Conservation (phyloP, 2,329 filamentous ascomycete species). For the Colletotrichum sp. region DNA sequence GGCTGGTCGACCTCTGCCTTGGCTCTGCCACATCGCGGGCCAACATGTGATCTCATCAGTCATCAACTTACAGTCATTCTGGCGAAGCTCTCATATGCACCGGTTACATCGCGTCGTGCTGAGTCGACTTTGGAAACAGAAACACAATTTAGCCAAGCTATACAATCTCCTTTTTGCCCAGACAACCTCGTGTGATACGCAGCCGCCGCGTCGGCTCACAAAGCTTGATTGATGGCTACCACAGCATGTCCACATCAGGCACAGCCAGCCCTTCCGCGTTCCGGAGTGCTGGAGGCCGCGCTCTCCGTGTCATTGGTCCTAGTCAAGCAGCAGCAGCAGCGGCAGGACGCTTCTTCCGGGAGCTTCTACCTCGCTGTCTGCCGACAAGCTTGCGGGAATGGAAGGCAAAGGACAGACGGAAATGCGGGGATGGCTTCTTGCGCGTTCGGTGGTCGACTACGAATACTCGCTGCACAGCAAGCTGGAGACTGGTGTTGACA, state of each 20-base stretch:
- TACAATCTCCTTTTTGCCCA: neutral
- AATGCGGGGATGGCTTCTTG: slow-evolving; percentile 10
- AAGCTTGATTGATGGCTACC: neutral
- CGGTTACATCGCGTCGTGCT: neutral
- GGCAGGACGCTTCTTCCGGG: neutral
- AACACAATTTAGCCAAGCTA: neutral
- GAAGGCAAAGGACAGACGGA: neutral
- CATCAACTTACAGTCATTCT: neutral
- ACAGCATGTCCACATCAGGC: neutral
- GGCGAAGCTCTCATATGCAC: neutral
- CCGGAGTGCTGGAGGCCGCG: neutral
- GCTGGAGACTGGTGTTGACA: neutral
- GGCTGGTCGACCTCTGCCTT: neutral
- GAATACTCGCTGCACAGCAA: neutral
- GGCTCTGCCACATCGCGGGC: neutral
- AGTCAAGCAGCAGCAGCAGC: neutral
- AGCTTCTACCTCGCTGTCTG: neutral
- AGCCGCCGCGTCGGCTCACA: slow-evolving; percentile 5
- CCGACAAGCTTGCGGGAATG: neutral
- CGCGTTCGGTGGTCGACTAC: neutral
- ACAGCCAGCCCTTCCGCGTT: neutral
- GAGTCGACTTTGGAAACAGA: neutral
- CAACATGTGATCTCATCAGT: neutral
- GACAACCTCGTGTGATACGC: neutral
- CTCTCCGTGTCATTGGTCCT: neutral